Percentiles rank a stretch among this genome's conserved stretches.
phyloP scores from a whole-genome alignment of 2,329 filamentous ascomycete genomes.

The Sclerotinia trifoliorum region DNA sequence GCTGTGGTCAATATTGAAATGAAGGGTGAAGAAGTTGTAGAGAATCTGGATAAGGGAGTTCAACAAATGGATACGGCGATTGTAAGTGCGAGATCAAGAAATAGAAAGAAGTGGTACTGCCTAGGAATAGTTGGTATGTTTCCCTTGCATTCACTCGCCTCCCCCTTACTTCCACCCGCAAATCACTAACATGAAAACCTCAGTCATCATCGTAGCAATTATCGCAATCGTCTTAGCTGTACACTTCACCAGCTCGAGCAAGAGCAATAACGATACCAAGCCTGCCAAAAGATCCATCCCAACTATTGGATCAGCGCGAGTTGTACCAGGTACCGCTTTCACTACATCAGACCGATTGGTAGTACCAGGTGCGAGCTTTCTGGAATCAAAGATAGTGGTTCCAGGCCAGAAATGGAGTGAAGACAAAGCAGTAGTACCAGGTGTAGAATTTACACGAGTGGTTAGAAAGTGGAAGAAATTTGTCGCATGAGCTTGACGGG shows the following conservation, averaged over 20 bases:
- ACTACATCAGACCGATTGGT: conserved; percentile 23
- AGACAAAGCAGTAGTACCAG: conserved; percentile 18
- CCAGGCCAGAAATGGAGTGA: conserved; percentile 24
- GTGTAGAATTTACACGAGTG: not conserved
- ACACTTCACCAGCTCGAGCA: conserved; percentile 44
- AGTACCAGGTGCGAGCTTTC: conserved; percentile 24
- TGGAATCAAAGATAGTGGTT: conserved; percentile 23
- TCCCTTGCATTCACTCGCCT: not conserved
- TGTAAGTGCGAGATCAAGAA: conserved; percentile 67
- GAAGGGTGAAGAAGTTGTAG: conserved; percentile 80
- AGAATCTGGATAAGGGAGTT: conserved; percentile 83
- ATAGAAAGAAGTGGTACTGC: conserved; percentile 91
- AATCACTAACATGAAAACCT: conserved; percentile 27
- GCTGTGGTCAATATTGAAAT: conserved; percentile 78
- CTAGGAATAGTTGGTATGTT: conserved; percentile 65
- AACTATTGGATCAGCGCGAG: conserved; percentile 21
- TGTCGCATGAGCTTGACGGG: conserved; percentile 23
- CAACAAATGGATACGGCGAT: conserved; percentile 80
- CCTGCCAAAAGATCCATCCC: conserved; percentile 32
- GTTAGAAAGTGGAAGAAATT: conserved; percentile 28
- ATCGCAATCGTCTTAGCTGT: conserved; percentile 49
- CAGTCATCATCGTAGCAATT: conserved; percentile 55
- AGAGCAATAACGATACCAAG: conserved; percentile 15
- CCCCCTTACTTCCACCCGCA: conserved; percentile 9
- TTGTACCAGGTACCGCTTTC: conserved; percentile 23